Percentiles rank a stretch among this genome's conserved stretches.
Conservation (phyloP, 495 filamentous ascomycete species). For the Aspergillus sparsus region DNA sequence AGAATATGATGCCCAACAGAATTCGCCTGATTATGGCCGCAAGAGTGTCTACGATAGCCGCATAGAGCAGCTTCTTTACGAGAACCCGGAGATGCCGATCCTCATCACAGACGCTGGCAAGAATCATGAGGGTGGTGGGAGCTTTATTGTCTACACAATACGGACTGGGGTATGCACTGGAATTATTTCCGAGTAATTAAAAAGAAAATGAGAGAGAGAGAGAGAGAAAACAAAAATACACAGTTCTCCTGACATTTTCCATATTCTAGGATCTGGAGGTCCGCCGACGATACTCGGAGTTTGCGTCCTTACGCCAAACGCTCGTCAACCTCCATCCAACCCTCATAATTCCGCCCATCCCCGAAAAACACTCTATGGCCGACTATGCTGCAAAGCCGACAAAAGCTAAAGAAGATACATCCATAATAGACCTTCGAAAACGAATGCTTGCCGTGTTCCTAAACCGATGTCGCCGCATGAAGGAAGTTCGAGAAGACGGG, state of each 20-base stretch:
- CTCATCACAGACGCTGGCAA: slow-evolving; percentile 93
- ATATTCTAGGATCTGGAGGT: slow-evolving; percentile 81
- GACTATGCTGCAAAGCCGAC: slow-evolving; percentile 98
- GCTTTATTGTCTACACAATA: slow-evolving; percentile 96
- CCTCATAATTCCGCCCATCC: slow-evolving; percentile 92
- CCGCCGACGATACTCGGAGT: slow-evolving; percentile 92
- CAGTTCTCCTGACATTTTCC: background rate
- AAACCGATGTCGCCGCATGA: slow-evolving; percentile 90
- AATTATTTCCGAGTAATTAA: background rate
- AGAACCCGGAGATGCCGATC: slow-evolving; percentile 86
- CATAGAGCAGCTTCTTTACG: slow-evolving; percentile 94
- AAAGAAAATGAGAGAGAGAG: too few relatives aligned
- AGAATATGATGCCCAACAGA: slow-evolving; percentile 37
- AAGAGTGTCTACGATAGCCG: slow-evolving; percentile 92
- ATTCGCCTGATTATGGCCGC: slow-evolving; percentile 46
- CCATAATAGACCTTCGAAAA: slow-evolving; percentile 93
- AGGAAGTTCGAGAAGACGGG: slow-evolving; percentile 88
- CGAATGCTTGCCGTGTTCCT: slow-evolving; percentile 94
- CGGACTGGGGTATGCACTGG: slow-evolving; percentile 74
- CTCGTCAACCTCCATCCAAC: slow-evolving; percentile 90
- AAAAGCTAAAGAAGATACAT: slow-evolving; percentile 93
- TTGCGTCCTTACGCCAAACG: slow-evolving; percentile 86
- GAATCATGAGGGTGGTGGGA: slow-evolving; percentile 84
- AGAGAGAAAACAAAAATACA: too few relatives aligned
- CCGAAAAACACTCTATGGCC: slow-evolving; percentile 97